Base-by-base conservation (phyloP, 768 basidiomycete species). In the Amanita rubescens region DNA sequence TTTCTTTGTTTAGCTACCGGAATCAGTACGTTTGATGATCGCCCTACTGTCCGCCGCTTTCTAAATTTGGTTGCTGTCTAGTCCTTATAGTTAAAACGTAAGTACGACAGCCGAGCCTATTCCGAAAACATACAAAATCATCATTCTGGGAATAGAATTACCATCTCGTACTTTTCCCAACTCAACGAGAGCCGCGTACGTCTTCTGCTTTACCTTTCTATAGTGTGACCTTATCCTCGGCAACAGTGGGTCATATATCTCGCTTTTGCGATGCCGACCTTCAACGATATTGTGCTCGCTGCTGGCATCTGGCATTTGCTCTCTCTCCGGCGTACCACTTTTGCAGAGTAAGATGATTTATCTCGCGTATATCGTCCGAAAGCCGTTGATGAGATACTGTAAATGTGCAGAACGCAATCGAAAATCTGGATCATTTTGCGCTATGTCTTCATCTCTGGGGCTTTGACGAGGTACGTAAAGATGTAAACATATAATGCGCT, bases 371-470 rank as follows among this genome's bases (percentile, higher is more conserved):
- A 5, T 24, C 27, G 6, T 15, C 24, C 3, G 7, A 7, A 7
- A 17, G 6, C 38, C 14, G 43, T 7, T 12, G n/a, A 12, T 44
- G 42, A 44, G 10, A 30, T 5, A 3, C 11, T 30, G 11, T 24
- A 7, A 5, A 30, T 8, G 27, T 34, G n/a, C 27, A 64, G 63
- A 41, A 62, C 60, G 33, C 57, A 60, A 25, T 57, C 38, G 17
- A 62, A 47, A 24, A 58, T 64, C 7, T 27, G 56, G n/a, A 42
- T 49, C 25, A 58, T 62, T 17, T 54, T 60, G 4, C 56, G 63
- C n/a, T 58, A 62, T 59, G 55, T 53, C 15, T 20, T 62, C 8
- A 49, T 57, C 22, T 62, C 63, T 43, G 63, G 63, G 11, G 54
- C 56, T 25, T 45, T 62, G 43, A 64, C 63, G 3, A 62, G 52